Percentiles rank a stretch among this genome's conserved stretches.
Evolutionary conservation across 352 stramenopile species (phyloP).

Genomic region (Globisporangium canariense): DNA sequence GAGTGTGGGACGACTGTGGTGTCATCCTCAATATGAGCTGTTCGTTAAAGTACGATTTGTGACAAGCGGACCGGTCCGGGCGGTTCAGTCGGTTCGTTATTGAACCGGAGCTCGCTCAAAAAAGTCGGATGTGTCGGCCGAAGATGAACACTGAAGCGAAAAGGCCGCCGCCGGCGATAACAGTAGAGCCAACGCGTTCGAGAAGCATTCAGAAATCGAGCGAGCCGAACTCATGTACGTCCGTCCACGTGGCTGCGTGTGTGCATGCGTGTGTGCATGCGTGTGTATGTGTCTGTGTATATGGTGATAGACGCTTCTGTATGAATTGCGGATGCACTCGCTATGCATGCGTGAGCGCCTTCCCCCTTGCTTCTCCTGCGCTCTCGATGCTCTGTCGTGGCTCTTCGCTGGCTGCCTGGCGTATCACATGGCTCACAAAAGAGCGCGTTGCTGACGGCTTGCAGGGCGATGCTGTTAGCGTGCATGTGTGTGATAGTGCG

Average conservation of each 20-base stretch:
- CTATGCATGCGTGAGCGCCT: not conserved
- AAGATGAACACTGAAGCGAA: not conserved
- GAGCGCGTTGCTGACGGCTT: not conserved
- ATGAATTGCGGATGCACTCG: not conserved
- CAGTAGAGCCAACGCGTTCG: slow-evolving; percentile 1
- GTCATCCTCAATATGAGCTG: not conserved
- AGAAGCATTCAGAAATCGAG: slow-evolving; percentile 8
- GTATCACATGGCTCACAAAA: not conserved
- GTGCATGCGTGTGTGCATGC: not conserved
- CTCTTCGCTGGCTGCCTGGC: not conserved
- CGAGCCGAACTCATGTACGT: not conserved
- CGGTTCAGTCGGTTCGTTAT: not conserved
- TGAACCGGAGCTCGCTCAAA: not conserved
- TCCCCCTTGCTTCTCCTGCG: not conserved
- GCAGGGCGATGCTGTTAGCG: not conserved
- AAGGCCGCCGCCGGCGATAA: not conserved
- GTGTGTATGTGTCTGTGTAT: not conserved
- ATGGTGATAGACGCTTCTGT: not conserved
- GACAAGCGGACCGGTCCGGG: not conserved
- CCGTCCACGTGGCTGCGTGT: not conserved
- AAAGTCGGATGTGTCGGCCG: not conserved
- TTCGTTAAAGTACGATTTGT: not conserved
- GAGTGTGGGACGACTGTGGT: not conserved
- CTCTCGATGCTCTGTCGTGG: not conserved
- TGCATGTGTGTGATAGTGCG: not conserved